Conservation (phyloP, 1,139 yeast genomes). For the Hyphopichia buzzinii region DNA sequence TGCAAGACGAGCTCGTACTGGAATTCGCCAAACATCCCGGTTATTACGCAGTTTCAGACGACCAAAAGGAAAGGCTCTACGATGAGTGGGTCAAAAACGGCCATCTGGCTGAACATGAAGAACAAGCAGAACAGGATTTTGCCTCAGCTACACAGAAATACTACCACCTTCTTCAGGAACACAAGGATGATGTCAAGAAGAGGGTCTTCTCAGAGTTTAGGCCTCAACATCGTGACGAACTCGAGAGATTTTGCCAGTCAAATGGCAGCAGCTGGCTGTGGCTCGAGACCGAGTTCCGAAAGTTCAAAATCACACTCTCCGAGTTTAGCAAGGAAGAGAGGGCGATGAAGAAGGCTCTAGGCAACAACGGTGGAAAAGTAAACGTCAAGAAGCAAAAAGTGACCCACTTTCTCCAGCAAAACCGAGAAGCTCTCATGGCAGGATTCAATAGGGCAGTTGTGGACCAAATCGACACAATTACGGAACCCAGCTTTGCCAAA, state of each 20-base stretch:
- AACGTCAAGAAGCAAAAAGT: conserved; percentile 32
- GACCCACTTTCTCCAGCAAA: conserved; percentile 15
- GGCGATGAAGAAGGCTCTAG: conserved; percentile 17
- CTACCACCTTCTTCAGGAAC: conserved; percentile 26
- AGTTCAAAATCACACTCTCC: conserved; percentile 22
- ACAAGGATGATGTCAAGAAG: conserved; percentile 29
- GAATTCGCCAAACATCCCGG: conserved; percentile 29
- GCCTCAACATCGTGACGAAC: neutral
- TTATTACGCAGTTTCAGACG: conserved; percentile 25
- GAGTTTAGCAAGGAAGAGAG: conserved; percentile 28
- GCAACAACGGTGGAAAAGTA: conserved; percentile 11
- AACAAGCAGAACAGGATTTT: conserved; percentile 9
- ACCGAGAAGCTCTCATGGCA: neutral
- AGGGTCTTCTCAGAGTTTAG: conserved; percentile 28
- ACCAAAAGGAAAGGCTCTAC: conserved; percentile 24
- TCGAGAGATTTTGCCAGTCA: neutral
- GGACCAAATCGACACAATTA: neutral
- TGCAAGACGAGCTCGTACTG: conserved; percentile 35
- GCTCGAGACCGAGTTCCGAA: conserved; percentile 21
- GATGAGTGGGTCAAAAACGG: conserved; percentile 29
- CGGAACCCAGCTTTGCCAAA: conserved; percentile 18
- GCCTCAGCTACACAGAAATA: conserved; percentile 27
- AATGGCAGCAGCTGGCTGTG: neutral
- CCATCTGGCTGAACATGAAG: neutral
- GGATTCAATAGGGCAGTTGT: neutral